Evolutionary conservation across 2,329 filamentous ascomycete genomes (phyloP), one percentile per base, ranked within the genome.

Genomic region (Cladophialophora yegresii): DNA sequence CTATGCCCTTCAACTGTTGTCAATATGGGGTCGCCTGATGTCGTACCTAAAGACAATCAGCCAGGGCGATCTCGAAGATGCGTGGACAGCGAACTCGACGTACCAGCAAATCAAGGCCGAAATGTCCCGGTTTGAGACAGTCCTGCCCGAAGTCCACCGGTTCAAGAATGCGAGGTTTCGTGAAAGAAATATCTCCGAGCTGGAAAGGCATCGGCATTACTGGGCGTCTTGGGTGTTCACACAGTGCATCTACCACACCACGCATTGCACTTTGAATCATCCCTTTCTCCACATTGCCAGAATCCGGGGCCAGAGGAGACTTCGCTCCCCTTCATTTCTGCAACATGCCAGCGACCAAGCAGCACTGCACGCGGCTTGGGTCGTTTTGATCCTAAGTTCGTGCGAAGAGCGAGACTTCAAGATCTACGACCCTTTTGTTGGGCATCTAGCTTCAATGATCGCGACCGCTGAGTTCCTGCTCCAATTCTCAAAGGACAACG

Each of bases 291-390:
- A 70, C 26, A 50, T 70, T 30, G 63, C 63, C 26, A 54, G 63
- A n/a, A 65, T 64, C 8, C 66, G 58, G 12, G 62, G 66, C 12
- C 58, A 59, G 26, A 62, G 62, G 58, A 58, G 54, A 30, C 64
- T 63, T 4, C 66, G 61, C 32, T 67, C 68, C n/a, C 66, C 68
- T 4, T 70, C 68, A 5, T 70, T 70, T 43, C 58, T 70, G 6
- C 68, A 70, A 50, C 68, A 68, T 36, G 64, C 68, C n/a, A 64
- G 60, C 5, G 68, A 70, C 36, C 68, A 70, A 45, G 58, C 63
- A 4, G 62, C 65, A 26, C 53, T 70, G 16, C 68, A 70, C 51
- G 66, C 68, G 1, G 64, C 54, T 2, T 70, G 68, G 68, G 60
- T 70, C 20, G 57, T 65, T 13, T 59, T 61, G 28, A 54, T 68